Conservation (phyloP, 1,284 basidiomycete species). For the Violaceomyces palustris region DNA sequence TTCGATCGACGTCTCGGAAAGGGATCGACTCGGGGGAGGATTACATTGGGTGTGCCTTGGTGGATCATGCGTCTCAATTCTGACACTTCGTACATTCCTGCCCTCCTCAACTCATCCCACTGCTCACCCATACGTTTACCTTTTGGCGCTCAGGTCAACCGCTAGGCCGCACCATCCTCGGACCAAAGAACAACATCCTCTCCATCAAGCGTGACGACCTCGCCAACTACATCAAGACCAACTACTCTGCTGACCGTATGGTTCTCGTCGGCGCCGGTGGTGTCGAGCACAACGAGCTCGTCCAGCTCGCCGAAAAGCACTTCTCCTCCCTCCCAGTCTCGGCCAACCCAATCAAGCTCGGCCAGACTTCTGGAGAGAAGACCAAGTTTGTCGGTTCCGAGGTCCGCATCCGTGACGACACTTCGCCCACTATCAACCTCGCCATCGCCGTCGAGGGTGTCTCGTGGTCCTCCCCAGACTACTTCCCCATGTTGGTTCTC, state of each 20-base stretch:
- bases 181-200: slow-evolving; percentile 91
- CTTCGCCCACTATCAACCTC: slow-evolving; percentile 78
- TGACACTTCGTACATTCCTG: no score
- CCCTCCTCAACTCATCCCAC: no score
- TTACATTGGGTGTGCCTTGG: no score
- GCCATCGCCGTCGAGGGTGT: slow-evolving; percentile 98
- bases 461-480: slow-evolving; percentile 94
- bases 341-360: slow-evolving; percentile 79
- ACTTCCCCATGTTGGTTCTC: slow-evolving; percentile 99
- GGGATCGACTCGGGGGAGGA: no score
- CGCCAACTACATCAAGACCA: slow-evolving; percentile 85
- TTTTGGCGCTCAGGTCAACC: no score
- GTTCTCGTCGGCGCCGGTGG: slow-evolving; percentile 95
- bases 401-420: slow-evolving; percentile 91
- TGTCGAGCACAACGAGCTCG: slow-evolving; percentile 84
- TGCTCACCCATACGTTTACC: no score
- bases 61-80: no score
- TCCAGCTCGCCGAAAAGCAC: slow-evolving; percentile 90
- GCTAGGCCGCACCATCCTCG: slow-evolving; percentile 94
- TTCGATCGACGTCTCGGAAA: no score
- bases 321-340: slow-evolving; percentile 86
- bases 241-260: slow-evolving; percentile 99
- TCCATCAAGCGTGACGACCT: slow-evolving; percentile 92
- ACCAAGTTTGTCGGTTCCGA: slow-evolving; percentile 88
- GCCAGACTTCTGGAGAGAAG: slow-evolving; percentile 57